phyloP scores from a whole-genome alignment of 1,139 yeast genomes.

The Pichia sp. region DNA sequence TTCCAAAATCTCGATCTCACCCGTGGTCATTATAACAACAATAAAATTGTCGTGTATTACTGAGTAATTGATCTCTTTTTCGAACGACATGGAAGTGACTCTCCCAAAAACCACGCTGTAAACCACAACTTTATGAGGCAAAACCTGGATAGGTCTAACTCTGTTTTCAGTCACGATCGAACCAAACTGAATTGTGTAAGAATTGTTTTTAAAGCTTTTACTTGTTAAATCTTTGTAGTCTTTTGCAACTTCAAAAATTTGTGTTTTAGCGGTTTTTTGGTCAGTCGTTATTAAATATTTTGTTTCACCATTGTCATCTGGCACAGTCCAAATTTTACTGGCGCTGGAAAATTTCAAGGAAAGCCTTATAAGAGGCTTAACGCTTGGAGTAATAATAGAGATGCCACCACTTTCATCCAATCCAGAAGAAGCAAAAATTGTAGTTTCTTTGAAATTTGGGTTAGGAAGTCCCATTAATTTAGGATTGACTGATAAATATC shows the following conservation, averaged over 20 bases:
- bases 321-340: slow-evolving; percentile 69
- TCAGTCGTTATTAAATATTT: slow-evolving; percentile 74
- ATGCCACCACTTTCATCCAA: slow-evolving; percentile 49
- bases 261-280: slow-evolving; percentile 58
- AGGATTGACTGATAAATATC: slow-evolving; percentile 53
- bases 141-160: slow-evolving; percentile 69
- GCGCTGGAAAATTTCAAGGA: slow-evolving; percentile 74
- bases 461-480: slow-evolving; percentile 60
- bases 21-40: slow-evolving; percentile 52
- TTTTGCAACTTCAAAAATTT: slow-evolving; percentile 66
- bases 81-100: slow-evolving; percentile 32
- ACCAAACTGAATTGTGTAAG: slow-evolving; percentile 62
- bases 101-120: slow-evolving; percentile 61
- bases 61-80: slow-evolving; percentile 51
- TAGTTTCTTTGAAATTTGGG: slow-evolving; percentile 62
- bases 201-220: slow-evolving; percentile 61
- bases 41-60: slow-evolving; percentile 48
- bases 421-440: slow-evolving; percentile 72
- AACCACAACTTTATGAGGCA: slow-evolving; percentile 60
- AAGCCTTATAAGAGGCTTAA: slow-evolving; percentile 62
- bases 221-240: slow-evolving; percentile 63
- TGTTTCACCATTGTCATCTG: slow-evolving; percentile 38
- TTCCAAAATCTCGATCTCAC: slow-evolving; percentile 48
- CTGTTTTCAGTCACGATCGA: slow-evolving; percentile 33
- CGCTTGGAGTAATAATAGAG: slow-evolving; percentile 58